Percentiles rank a stretch among this genome's conserved stretches.
Conservation (phyloP, 495 filamentous ascomycete species). For the Polyplosphaeria fusca region DNA sequence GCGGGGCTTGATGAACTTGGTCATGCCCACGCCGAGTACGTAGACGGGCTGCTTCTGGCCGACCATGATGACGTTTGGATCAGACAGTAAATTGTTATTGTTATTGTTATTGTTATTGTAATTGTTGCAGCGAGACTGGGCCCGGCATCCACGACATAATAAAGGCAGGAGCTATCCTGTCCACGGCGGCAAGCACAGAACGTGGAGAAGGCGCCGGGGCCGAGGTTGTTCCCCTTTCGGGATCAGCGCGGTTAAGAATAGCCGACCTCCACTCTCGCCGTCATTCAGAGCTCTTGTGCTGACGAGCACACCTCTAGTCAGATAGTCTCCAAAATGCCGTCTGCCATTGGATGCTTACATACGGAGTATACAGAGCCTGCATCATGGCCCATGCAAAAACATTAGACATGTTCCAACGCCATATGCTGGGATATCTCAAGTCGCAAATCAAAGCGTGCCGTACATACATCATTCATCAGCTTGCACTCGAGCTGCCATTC, state of each 20-base stretch:
- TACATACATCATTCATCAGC: neutral
- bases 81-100: no score
- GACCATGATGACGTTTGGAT: slow-evolving; percentile 26
- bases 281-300: neutral
- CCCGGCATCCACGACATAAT: slow-evolving; percentile 19
- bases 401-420: no score
- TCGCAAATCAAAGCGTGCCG: neutral
- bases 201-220: slow-evolving; percentile 25
- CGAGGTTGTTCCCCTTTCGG: slow-evolving; percentile 25
- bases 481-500: slow-evolving; percentile 1
- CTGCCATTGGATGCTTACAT: no score
- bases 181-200: slow-evolving; percentile 8
- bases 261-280: slow-evolving; percentile 1
- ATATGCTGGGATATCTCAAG: neutral
- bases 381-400: no score
- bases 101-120: no score
- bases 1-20: slow-evolving; percentile 97
- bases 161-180: slow-evolving; percentile 11
- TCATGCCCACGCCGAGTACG: slow-evolving; percentile 96
- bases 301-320: slow-evolving; percentile 15
- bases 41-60: slow-evolving; percentile 62
- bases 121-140: slow-evolving; percentile 17
- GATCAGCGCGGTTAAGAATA: slow-evolving; percentile 19
- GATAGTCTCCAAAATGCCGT: no score
- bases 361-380: no score